Evolutionary conservation across 2,329 filamentous ascomycete species (phyloP), one percentile per base, ranked within the genome.

Genomic region (Laburnicola sp.): DNA sequence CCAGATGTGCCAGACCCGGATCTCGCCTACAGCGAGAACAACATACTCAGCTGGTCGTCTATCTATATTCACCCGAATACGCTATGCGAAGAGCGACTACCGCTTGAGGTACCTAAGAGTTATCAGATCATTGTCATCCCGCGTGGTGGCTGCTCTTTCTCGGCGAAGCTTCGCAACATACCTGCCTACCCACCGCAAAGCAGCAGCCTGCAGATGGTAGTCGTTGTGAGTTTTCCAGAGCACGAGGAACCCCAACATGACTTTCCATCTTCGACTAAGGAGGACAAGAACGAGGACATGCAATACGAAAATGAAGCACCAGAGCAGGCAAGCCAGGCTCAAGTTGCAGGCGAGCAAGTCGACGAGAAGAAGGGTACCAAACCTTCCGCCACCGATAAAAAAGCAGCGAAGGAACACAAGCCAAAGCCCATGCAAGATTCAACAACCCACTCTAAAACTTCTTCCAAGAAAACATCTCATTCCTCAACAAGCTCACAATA

Each of bases 111-210:
- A 2, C 78, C 77, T 0, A 77, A 76, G 35, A 74, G 70, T 1
- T 74, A 96, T 73, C 86, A 96, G 45, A 78, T 97, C 53, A 85
- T 99, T 52, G 82, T 96, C 43, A 80, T 97, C 62, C 85, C 83
- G 26, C 85, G 94, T 4, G 93, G 94, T 34, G 85, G 84, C 1
- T 99, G 94, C 75, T 87, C 82, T 23, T 97, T 97, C 72, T 86
- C 83, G 31, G 76, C 87, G 26, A 99, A 99, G 71, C 76, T 97
- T 0, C 80, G 82, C 45, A 92, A 90, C 58, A 91, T 97, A n/a
- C 91, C 93, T 0, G 82, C 84, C 7, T 93, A 86, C 68, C 79
- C 85, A 1, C 86, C 88, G 0, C 77, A 79, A 0, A 70, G 78
- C 0, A 69, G 73, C 2, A 80, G 85, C 0, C 76, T 97, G 16